A percentile compares a stretch with the other conserved stretches of the same genome.
Evolutionary conservation across 345 rosid species (phyloP).

Genomic region (Orychophragmus violaceus): DNA sequence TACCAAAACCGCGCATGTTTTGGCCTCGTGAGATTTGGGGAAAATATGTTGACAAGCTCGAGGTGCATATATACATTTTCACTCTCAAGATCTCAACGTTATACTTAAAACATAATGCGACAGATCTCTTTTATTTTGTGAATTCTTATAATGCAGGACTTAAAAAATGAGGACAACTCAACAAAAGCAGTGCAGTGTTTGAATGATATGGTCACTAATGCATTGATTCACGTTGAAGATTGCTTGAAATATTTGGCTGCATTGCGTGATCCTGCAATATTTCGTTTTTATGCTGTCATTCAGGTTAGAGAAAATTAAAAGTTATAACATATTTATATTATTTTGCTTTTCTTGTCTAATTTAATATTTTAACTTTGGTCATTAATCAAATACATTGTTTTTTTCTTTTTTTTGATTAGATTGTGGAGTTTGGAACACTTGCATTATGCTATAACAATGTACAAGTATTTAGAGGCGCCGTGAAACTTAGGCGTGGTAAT

Average conservation of each 20-base stretch:
- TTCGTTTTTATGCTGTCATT: slow-evolving; percentile 77
- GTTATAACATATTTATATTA: background rate
- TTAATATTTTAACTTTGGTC: too few relatives aligned
- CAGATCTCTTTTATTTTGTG: background rate
- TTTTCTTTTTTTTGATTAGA: slow-evolving; percentile 31
- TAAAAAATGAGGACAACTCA: slow-evolving; percentile 69
- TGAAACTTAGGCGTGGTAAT: slow-evolving; percentile 87
- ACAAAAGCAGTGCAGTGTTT: slow-evolving; percentile 75
- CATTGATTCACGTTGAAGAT: slow-evolving; percentile 66
- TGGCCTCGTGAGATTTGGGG: slow-evolving; percentile 83
- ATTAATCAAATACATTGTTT: too few relatives aligned
- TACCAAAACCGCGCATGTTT: too few relatives aligned
- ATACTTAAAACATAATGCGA: background rate
- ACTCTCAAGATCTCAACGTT: background rate
- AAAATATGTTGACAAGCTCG: slow-evolving; percentile 76
- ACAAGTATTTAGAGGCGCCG: too few relatives aligned
- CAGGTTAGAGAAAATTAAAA: slow-evolving; percentile 34
- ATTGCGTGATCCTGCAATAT: slow-evolving; percentile 50
- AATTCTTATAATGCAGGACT: slow-evolving; percentile 43
- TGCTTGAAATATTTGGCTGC: slow-evolving; percentile 55
- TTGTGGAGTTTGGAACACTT: slow-evolving; percentile 82
- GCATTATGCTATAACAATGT: slow-evolving; percentile 75
- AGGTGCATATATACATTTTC: slow-evolving; percentile 54
- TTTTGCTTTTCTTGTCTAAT: background rate
- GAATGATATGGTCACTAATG: slow-evolving; percentile 85